phyloP scores from a whole-genome alignment of 2,329 filamentous ascomycete species.

The Fusarium decemcellulare region DNA sequence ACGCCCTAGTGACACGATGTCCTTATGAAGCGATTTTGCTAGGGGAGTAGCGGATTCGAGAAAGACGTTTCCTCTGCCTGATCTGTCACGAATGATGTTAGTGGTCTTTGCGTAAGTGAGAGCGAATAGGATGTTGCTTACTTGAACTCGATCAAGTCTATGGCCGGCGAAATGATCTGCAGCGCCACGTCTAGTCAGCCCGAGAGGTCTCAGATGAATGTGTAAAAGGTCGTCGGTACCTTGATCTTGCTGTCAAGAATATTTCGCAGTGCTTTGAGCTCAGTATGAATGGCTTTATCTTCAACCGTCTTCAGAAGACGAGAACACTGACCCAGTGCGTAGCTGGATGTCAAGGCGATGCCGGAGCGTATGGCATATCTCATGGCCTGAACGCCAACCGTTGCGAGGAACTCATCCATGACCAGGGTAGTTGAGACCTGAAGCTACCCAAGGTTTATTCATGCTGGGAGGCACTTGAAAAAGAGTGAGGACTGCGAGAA shows the following conservation, averaged over 20 bases:
- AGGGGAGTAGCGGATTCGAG: slow-evolving; percentile 88
- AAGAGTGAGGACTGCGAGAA: slow-evolving; percentile 1
- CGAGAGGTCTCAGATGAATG: slow-evolving; percentile 11
- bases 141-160: slow-evolving; percentile 94
- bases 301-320: slow-evolving; percentile 84
- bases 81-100: slow-evolving; percentile 53
- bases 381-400: slow-evolving; percentile 79
- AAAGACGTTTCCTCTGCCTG: slow-evolving; percentile 67
- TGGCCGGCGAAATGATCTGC: slow-evolving; percentile 88
- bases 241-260: slow-evolving; percentile 89
- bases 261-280: slow-evolving; percentile 80
- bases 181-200: slow-evolving; percentile 7
- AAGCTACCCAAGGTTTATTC: slow-evolving; percentile 18
- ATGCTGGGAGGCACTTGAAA: slow-evolving; percentile 20
- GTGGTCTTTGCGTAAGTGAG: slow-evolving; percentile 12
- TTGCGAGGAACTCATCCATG: slow-evolving; percentile 79
- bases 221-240: slow-evolving; percentile 57
- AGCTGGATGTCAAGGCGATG: slow-evolving; percentile 86
- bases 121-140: slow-evolving; percentile 53
- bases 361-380: slow-evolving; percentile 94
- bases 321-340: slow-evolving; percentile 86
- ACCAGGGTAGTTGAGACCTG: slow-evolving; percentile 21
- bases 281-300: slow-evolving; percentile 75
- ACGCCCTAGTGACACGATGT: slow-evolving; percentile 85
- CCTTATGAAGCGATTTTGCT: slow-evolving; percentile 85